Conservation (phyloP, 2,329 filamentous ascomycete genomes). For the Nigrospora oryzae region DNA sequence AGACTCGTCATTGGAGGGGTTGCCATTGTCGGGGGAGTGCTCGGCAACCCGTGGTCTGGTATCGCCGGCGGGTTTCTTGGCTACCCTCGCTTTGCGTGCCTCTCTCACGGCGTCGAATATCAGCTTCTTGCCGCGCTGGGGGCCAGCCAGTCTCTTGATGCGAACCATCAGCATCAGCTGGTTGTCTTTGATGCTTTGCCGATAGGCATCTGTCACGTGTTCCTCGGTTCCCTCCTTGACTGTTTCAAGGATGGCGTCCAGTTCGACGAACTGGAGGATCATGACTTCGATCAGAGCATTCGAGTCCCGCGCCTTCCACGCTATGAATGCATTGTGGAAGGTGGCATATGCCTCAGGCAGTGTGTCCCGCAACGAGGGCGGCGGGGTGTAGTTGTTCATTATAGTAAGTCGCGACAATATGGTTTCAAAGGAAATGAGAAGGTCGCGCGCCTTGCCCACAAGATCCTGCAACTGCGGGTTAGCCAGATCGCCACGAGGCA, state of each 20-base stretch:
- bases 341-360: slow-evolving; percentile 63
- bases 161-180: slow-evolving; percentile 71
- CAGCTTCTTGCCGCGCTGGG: slow-evolving; percentile 60
- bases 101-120: slow-evolving; percentile 69
- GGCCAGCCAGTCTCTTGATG: slow-evolving; percentile 70
- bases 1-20: slow-evolving; percentile 29
- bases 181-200: slow-evolving; percentile 72
- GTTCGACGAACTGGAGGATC: slow-evolving; percentile 78
- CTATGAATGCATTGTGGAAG: slow-evolving; percentile 71
- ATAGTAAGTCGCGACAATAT: slow-evolving; percentile 57
- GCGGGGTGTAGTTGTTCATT: slow-evolving; percentile 59
- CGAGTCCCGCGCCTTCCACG: slow-evolving; percentile 77
- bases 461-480: slow-evolving; percentile 62
- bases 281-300: slow-evolving; percentile 73
- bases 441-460: slow-evolving; percentile 67
- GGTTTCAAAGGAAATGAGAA: slow-evolving; percentile 71
- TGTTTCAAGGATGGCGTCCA: slow-evolving; percentile 76
- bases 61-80: slow-evolving; percentile 60
- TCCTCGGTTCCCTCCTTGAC: slow-evolving; percentile 72
- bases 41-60: slow-evolving; percentile 61
- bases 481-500: slow-evolving; percentile 43
- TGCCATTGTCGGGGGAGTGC: slow-evolving; percentile 23
- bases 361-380: slow-evolving; percentile 50
- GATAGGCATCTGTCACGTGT: slow-evolving; percentile 67
- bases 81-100: slow-evolving; percentile 55